Conservation (phyloP, 129 eudicot genomes). For the Heracleum sosnowskyi region DNA sequence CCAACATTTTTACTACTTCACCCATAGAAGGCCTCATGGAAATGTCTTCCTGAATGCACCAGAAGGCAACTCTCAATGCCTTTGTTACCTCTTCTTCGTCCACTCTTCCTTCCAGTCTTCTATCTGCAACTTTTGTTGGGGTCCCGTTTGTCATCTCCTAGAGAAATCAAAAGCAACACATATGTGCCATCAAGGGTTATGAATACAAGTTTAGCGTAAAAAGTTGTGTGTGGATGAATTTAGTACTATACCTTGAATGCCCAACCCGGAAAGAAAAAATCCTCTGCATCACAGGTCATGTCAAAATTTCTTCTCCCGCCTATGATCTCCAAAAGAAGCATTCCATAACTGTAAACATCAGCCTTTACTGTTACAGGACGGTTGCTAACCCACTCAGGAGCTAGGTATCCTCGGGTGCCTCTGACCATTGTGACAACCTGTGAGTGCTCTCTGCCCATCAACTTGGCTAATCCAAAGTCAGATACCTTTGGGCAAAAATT, state of each 20-base stretch:
- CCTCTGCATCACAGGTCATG: conserved; percentile 67
- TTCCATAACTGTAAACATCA: conserved; percentile 96
- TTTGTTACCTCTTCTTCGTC: conserved; percentile 57
- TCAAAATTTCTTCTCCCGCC: conserved; percentile 96
- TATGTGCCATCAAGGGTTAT: not conserved
- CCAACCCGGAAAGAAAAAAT: conserved; percentile 96
- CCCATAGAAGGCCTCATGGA: conserved; percentile 90
- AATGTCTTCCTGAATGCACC: conserved; percentile 98
- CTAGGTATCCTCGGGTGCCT: conserved; percentile 95
- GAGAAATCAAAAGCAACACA: not conserved
- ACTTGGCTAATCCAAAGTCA: conserved; percentile 86
- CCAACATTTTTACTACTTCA: conserved; percentile 91
- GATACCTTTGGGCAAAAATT: conserved; percentile 83
- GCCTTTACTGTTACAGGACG: conserved; percentile 94
- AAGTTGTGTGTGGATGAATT: not conserved
- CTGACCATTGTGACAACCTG: conserved; percentile 93
- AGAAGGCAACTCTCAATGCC: conserved; percentile 66
- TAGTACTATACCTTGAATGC: conserved; percentile 70
- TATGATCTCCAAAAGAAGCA: conserved; percentile 83
- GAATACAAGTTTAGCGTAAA: not conserved
- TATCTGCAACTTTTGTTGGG: conserved; percentile 61
- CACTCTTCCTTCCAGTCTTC: conserved; percentile 64
- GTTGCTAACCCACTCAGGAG: conserved; percentile 96
- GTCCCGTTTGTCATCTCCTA: conserved; percentile 71
- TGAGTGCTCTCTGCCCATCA: conserved; percentile 91